A percentile compares a stretch with the other conserved stretches of the same genome.
Evolutionary conservation across 2,329 filamentous ascomycete species (phyloP).

Genomic region (Pleomassaria siparia): DNA sequence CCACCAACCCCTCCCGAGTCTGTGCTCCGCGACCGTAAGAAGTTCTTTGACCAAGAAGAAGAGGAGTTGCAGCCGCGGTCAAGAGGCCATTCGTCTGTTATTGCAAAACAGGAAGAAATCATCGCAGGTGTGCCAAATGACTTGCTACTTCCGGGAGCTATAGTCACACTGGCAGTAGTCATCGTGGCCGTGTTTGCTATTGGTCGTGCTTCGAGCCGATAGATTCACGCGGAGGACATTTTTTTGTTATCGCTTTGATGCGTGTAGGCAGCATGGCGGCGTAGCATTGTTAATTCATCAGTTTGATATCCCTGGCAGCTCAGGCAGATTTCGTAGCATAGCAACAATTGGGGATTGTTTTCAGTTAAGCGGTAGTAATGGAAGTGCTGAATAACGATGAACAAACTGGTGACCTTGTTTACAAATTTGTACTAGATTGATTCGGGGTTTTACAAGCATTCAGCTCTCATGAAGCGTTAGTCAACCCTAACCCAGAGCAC

Average conservation of each 20-base stretch:
- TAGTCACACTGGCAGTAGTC: conserved; percentile 91
- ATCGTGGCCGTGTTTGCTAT: conserved; percentile 93
- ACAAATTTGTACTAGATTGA: neutral
- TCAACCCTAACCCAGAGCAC: too few species aligned
- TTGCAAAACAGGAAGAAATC: conserved; percentile 68
- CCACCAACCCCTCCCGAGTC: conserved; percentile 57
- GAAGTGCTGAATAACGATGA: neutral
- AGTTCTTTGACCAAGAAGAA: conserved; percentile 57
- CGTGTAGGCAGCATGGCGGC: conserved; percentile 5
- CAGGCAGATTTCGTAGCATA: conserved; percentile 5
- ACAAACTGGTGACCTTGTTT: neutral
- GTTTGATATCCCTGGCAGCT: conserved; percentile 25
- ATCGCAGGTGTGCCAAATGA: conserved; percentile 94
- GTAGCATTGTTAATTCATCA: conserved; percentile 13
- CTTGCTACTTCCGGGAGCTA: conserved; percentile 85
- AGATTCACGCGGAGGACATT: conserved; percentile 13
- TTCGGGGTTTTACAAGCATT: too few species aligned
- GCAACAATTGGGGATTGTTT: conserved; percentile 10
- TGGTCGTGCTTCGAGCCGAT: conserved; percentile 63
- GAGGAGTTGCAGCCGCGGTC: conserved; percentile 52
- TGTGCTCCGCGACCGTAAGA: conserved; percentile 49
- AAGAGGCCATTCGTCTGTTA: conserved; percentile 48
- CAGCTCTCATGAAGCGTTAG: too few species aligned
- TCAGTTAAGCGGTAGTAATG: conserved; percentile 10
- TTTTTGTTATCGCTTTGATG: conserved; percentile 5